phyloP scores from a whole-genome alignment of 345 rosid genomes.

The Odontarrhena argentea region DNA sequence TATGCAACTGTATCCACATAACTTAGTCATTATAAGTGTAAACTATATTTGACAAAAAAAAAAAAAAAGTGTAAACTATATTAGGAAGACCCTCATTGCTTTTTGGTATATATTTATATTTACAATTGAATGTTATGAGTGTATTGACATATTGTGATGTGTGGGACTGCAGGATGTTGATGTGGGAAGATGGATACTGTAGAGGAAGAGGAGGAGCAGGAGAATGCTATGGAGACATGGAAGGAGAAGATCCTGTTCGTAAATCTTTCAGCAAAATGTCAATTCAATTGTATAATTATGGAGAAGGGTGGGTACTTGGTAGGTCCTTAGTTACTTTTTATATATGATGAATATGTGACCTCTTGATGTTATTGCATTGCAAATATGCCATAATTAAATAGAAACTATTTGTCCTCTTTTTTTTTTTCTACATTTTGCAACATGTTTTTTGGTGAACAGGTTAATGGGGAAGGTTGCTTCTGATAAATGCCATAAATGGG shows the following conservation, averaged over 20 bases:
- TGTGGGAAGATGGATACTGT: slow-evolving; percentile 99
- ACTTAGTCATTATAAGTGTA: neutral
- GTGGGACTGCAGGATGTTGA: slow-evolving; percentile 72
- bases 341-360: slow-evolving; percentile 15
- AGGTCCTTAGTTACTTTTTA: slow-evolving; percentile 52
- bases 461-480: slow-evolving; percentile 99
- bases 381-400: neutral
- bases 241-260: slow-evolving; percentile 91
- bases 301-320: slow-evolving; percentile 99
- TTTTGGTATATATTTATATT: neutral
- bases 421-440: slow-evolving; percentile 21
- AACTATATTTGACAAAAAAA: neutral
- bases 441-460: slow-evolving; percentile 49
- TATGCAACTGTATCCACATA: neutral
- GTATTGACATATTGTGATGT: slow-evolving; percentile 14
- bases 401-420: slow-evolving; percentile 12
- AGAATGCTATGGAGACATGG: slow-evolving; percentile 81
- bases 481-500: slow-evolving; percentile 99
- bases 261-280: slow-evolving; percentile 99
- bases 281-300: slow-evolving; percentile 97
- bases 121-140: neutral
- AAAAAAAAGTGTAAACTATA: neutral
- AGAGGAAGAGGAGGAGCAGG: slow-evolving; percentile 68
- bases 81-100: neutral
- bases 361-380: neutral